Evolutionary conservation across 306 rosid genomes (phyloP), one percentile per base, ranked within the genome.

Genomic region (Sindora glabra): DNA sequence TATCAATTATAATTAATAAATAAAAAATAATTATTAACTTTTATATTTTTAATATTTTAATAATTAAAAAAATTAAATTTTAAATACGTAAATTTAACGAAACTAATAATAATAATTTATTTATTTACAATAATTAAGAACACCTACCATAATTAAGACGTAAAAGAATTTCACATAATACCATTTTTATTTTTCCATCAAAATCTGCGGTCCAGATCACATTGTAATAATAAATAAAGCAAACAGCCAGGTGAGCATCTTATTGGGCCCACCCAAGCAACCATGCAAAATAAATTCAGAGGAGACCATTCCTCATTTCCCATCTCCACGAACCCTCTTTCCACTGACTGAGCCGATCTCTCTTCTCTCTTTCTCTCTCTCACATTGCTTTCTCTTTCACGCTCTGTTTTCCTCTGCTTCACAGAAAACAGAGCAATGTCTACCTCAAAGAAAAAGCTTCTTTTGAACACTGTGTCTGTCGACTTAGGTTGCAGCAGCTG

Each of bases 401-500:
- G n/a, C n/a, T n/a, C n/a, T n/a, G n/a, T n/a, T n/a, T n/a, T 58
- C 18, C 41, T 17, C 26, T 62, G 32, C n/a, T 13, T 36, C 17
- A 38, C 53, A 21, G 16, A 51, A 33, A 75, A 46, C 75, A 3
- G 15, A 62, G 53, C 68, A 72, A 83, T 92, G 98, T 71, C 87
- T 17, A 71, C 23, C 17, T 45, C 71, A 29, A 81, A 73, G 47
- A 82, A 46, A 64, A 92, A 80, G 48, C 73, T 81, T 21, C 40
- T 29, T 41, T 17, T 82, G 4, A 89, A 69, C 81, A 65, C 71
- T 6, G 79, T 76, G 0, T 64, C 95, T 21, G 82, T 89, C 29
- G 71, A 72, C 68, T 63, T 92, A 1, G 85, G 86, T 30, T 89
- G 97, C 49, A 59, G 80, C 71, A 78, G 83, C 70, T 92, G 96